Evolutionary conservation across 768 basidiomycete species (phyloP).

Genomic region (Artomyces pyxidatus): DNA sequence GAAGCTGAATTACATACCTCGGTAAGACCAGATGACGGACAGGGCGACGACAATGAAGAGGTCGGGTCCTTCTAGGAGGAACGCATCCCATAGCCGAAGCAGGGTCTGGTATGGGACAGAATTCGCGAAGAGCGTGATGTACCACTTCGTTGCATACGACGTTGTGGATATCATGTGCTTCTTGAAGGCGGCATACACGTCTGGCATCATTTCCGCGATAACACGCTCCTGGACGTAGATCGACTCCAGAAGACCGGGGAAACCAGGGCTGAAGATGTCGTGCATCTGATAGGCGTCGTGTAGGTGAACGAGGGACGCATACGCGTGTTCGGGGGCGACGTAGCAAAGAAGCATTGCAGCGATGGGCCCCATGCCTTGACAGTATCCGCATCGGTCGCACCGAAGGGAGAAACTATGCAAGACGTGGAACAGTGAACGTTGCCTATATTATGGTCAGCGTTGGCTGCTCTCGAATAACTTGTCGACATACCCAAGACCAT

Average conservation of each 20-base stretch:
- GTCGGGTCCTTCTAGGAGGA: slow-evolving; percentile 86
- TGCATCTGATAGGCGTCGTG: slow-evolving; percentile 89
- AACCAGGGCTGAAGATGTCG: slow-evolving; percentile 84
- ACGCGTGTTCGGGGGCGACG: slow-evolving; percentile 83
- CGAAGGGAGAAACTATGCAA: slow-evolving; percentile 84
- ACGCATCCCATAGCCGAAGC: slow-evolving; percentile 90
- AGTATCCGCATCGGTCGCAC: slow-evolving; percentile 88
- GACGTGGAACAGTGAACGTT: slow-evolving; percentile 92
- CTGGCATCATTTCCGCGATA: slow-evolving; percentile 82
- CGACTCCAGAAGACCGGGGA: slow-evolving; percentile 91
- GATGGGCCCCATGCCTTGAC: slow-evolving; percentile 98
- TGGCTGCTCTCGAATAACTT: slow-evolving; percentile 1
- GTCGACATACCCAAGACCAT: slow-evolving; percentile 79
- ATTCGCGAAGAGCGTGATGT: slow-evolving; percentile 95
- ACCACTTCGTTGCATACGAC: slow-evolving; percentile 98
- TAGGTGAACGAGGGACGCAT: slow-evolving; percentile 76
- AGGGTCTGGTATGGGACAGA: slow-evolving; percentile 94
- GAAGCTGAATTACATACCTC: slow-evolving; percentile 43
- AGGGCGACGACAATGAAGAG: slow-evolving; percentile 79
- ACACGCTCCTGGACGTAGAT: slow-evolving; percentile 94
- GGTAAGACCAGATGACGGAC: slow-evolving; percentile 86
- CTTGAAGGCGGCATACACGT: slow-evolving; percentile 78
- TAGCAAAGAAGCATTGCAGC: slow-evolving; percentile 93
- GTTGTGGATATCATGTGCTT: slow-evolving; percentile 89
- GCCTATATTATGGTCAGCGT: slow-evolving; percentile 36